Evolutionary conservation across 441 rosid genomes (phyloP).

Genomic region (Daphne laureola): DNA sequence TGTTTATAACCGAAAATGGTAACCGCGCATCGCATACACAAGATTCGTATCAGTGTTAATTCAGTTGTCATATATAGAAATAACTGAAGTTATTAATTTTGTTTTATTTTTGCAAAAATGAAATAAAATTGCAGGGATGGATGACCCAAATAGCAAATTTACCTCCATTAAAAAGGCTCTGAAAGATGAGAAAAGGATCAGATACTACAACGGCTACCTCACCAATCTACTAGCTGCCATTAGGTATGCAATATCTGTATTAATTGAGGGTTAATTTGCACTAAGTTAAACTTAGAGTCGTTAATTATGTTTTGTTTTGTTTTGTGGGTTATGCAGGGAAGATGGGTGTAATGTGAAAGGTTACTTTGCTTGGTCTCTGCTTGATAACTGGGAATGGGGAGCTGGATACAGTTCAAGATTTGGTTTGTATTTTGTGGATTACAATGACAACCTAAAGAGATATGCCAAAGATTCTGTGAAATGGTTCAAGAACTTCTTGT

Average conservation of each 20-base stretch:
- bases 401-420: conserved; percentile 86
- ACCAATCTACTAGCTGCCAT: conserved; percentile 68
- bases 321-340: conserved; percentile 39
- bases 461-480: conserved; percentile 82
- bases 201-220: conserved; percentile 73
- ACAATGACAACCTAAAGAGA: conserved; percentile 70
- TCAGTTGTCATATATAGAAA: background rate
- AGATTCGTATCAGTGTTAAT: background rate
- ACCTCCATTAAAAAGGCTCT: conserved; percentile 48
- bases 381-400: conserved; percentile 97
- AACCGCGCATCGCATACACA: conserved; percentile 1
- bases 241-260: conserved; percentile 25
- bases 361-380: conserved; percentile 84
- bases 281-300: too few relatives aligned
- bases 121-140: conserved; percentile 87
- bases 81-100: background rate
- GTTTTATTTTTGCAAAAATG: background rate
- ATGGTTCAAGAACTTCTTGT: conserved; percentile 85
- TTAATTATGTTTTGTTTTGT: too few relatives aligned
- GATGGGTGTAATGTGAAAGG: conserved; percentile 97
- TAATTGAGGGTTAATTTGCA: too few relatives aligned
- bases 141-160: conserved; percentile 44
- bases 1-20: conserved; percentile 91
- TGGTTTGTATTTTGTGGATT: conserved; percentile 89
- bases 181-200: conserved; percentile 76